Evolutionary conservation across 441 rosid species (phyloP).

Genomic region (Syzygium malaccense): DNA sequence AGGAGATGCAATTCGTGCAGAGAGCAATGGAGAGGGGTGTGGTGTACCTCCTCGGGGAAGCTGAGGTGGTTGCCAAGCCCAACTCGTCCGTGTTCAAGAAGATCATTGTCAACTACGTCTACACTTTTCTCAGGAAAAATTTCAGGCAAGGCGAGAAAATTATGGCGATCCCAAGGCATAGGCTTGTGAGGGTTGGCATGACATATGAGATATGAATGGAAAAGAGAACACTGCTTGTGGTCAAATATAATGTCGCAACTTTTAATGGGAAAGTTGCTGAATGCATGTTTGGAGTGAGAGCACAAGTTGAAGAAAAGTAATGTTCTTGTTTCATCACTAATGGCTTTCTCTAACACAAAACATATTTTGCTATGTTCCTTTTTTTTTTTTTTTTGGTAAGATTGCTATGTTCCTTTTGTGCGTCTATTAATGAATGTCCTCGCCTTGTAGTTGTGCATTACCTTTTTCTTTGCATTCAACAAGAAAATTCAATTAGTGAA

Average conservation of each 20-base stretch:
- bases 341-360: neutral
- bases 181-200: neutral
- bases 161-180: neutral
- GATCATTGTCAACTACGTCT: neutral
- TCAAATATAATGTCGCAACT: neutral
- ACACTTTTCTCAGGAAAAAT: neutral
- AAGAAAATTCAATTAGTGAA: neutral
- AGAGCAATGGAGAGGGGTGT: neutral
- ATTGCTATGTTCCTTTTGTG: too few species aligned
- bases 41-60: neutral
- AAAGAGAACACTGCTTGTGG: neutral
- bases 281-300: neutral
- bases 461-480: neutral
- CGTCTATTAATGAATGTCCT: neutral
- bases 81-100: neutral
- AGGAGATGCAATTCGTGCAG: neutral
- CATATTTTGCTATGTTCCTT: neutral
- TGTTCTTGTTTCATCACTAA: neutral
- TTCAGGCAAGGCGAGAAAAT: neutral
- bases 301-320: neutral
- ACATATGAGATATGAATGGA: neutral
- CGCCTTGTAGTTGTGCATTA: neutral
- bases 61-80: neutral
- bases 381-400: too few species aligned
- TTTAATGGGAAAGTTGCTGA: neutral